These are phyloP conservation scores for Solanum corneliomulleri DNA, from an alignment of 257 asterid species.

Conservation along the genomic window DNA sequence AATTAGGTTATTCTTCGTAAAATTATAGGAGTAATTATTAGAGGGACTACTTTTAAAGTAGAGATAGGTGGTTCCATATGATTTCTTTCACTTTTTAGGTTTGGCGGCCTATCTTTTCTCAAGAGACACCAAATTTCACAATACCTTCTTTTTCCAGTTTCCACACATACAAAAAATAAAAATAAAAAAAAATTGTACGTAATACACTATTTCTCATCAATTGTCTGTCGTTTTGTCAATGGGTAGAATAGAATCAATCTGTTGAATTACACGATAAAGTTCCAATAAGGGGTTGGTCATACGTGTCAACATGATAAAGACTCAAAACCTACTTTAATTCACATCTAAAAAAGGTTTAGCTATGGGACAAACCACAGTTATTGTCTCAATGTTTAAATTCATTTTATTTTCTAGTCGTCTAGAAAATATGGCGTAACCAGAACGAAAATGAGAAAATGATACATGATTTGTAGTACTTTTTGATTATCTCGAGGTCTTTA, in stretches of 20 bases:
- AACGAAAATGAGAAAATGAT: not conserved
- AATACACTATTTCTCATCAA: not conserved
- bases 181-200: no score
- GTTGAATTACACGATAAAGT: not conserved
- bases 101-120: not conserved
- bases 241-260: not conserved
- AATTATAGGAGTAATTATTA: no score
- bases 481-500: no score
- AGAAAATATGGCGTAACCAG: not conserved
- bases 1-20: no score
- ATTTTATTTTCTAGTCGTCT: not conserved
- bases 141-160: not conserved
- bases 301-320: not conserved
- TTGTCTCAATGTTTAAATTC: not conserved
- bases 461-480: no score
- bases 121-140: not conserved
- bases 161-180: not conserved
- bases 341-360: not conserved
- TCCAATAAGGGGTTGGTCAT: not conserved
- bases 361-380: not conserved
- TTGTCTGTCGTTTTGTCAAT: not conserved
- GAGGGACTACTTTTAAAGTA: not conserved
- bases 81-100: not conserved
- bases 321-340: not conserved
- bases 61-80: not conserved